phyloP scores from a whole-genome alignment of 345 rosid species.

The Eucalyptus viminalis region DNA sequence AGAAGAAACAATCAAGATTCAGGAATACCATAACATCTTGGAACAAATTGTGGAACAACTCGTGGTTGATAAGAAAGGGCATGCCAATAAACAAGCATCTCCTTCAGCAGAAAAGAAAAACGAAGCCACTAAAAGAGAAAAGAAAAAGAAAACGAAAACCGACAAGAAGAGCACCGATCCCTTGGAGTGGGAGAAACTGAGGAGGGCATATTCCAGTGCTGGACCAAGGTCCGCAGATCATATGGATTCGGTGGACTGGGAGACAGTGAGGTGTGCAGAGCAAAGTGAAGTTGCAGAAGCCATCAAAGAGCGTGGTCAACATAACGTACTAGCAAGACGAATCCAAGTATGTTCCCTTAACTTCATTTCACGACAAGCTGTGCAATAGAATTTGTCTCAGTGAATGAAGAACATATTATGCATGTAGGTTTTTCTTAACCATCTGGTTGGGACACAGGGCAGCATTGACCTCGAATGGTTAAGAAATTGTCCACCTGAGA shows the following conservation, averaged over 20 bases:
- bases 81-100: not conserved
- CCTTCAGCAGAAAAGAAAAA: not conserved
- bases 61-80: not conserved
- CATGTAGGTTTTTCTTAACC: constrained; percentile 33
- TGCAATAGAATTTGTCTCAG: not conserved
- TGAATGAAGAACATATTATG: not conserved
- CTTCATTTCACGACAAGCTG: not conserved
- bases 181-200: constrained; percentile 34
- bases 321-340: constrained; percentile 9
- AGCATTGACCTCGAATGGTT: constrained; percentile 71
- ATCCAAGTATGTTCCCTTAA: constrained; percentile 23
- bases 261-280: constrained; percentile 27
- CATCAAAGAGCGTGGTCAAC: constrained; percentile 48
- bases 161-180: not conserved
- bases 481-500: constrained; percentile 36
- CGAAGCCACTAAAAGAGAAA: not conserved
- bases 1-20: not conserved
- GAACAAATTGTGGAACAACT: not conserved
- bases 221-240: constrained; percentile 6
- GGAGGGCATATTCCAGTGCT: constrained; percentile 11
- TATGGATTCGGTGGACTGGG: constrained; percentile 58
- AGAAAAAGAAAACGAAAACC: not conserved
- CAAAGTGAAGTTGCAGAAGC: constrained; percentile 1
- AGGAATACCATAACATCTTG: not conserved
- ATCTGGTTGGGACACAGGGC: constrained; percentile 16